A percentile compares a stretch with the other conserved stretches of the same genome.
phyloP scores from a whole-genome alignment of 352 stramenopile species.

The Phytopythium montanum region DNA sequence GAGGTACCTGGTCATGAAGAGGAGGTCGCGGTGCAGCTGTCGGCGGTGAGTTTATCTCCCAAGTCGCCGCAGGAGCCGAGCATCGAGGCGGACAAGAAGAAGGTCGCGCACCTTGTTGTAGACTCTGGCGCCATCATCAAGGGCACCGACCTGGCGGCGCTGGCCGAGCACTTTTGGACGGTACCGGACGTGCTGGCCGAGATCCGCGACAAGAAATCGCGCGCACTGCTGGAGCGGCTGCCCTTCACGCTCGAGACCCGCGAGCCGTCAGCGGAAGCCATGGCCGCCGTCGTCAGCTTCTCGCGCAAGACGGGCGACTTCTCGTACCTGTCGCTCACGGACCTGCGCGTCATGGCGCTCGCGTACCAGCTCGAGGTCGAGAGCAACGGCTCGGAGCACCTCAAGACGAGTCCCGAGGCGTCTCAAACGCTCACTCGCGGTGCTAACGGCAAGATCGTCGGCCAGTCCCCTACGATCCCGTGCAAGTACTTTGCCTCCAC shows the following conservation, averaged over 20 bases:
- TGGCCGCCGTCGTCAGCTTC: slow-evolving; percentile 79
- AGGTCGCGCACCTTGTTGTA: slow-evolving; percentile 76
- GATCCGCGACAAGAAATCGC: slow-evolving; percentile 80
- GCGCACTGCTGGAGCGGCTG: slow-evolving; percentile 60
- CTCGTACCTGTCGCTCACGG: slow-evolving; percentile 76
- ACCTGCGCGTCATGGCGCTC: slow-evolving; percentile 86
- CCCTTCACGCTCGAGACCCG: slow-evolving; percentile 76
- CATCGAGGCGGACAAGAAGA: slow-evolving; percentile 45
- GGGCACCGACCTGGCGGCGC: slow-evolving; percentile 61
- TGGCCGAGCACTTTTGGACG: slow-evolving; percentile 88
- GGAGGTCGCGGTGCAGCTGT: slow-evolving; percentile 10
- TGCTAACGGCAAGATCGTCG: slow-evolving; percentile 65
- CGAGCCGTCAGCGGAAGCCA: slow-evolving; percentile 75
- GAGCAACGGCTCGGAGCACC: slow-evolving; percentile 56
- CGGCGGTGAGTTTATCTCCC: slow-evolving; percentile 7
- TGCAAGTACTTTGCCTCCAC: slow-evolving; percentile 81
- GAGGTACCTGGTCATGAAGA: slow-evolving; percentile 14
- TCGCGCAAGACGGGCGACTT: slow-evolving; percentile 87
- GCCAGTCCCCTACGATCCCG: slow-evolving; percentile 41
- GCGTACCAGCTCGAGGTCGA: slow-evolving; percentile 85
- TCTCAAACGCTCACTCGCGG: slow-evolving; percentile 63
- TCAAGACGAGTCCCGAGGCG: slow-evolving; percentile 66
- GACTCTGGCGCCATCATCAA: slow-evolving; percentile 90
- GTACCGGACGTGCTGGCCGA: slow-evolving; percentile 81
- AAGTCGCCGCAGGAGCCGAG: slow-evolving; percentile 3